phyloP scores from a whole-genome alignment of 192 early-diverging fungal genomes.

The Chytriomyces confervae region DNA sequence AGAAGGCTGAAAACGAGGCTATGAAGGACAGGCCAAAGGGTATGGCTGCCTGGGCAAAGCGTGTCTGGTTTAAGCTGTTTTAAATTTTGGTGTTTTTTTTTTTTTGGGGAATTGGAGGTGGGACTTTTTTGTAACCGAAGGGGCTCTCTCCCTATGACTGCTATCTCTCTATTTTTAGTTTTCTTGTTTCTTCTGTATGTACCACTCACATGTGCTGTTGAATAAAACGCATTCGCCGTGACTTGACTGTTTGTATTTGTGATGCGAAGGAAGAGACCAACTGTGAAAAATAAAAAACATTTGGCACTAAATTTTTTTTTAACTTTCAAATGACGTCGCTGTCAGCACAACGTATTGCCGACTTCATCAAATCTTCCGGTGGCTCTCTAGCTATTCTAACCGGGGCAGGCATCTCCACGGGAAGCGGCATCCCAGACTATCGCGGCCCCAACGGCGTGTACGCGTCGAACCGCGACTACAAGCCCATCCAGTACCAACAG shows the following conservation, averaged over 20 bases:
- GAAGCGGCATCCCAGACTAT: conserved; percentile 79
- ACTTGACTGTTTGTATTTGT: too few relatives aligned
- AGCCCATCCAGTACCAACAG: conserved; percentile 74
- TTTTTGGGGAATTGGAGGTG: too few relatives aligned
- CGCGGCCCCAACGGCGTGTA: conserved; percentile 63
- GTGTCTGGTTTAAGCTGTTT: not conserved
- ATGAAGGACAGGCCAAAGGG: not conserved
- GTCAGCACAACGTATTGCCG: conserved; percentile 9
- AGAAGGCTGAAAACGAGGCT: not conserved
- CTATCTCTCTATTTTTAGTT: too few relatives aligned
- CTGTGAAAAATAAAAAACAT: too few relatives aligned
- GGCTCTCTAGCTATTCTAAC: conserved; percentile 35
- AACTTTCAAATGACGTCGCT: too few relatives aligned
- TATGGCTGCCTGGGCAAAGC: not conserved
- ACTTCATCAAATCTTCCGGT: conserved; percentile 24
- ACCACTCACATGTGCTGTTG: too few relatives aligned
- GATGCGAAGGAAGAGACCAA: too few relatives aligned
- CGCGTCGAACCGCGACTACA: conserved; percentile 62
- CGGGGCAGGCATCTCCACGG: conserved; percentile 58
- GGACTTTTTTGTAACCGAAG: too few relatives aligned
- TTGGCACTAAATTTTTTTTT: too few relatives aligned
- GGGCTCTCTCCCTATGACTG: too few relatives aligned
- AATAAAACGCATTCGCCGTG: too few relatives aligned
- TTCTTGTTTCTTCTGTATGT: too few relatives aligned
- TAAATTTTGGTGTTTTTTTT: not conserved